Percentiles rank a stretch among this genome's conserved stretches.
Conservation (phyloP, 768 basidiomycete genomes). For the Tylopilus balloui region DNA sequence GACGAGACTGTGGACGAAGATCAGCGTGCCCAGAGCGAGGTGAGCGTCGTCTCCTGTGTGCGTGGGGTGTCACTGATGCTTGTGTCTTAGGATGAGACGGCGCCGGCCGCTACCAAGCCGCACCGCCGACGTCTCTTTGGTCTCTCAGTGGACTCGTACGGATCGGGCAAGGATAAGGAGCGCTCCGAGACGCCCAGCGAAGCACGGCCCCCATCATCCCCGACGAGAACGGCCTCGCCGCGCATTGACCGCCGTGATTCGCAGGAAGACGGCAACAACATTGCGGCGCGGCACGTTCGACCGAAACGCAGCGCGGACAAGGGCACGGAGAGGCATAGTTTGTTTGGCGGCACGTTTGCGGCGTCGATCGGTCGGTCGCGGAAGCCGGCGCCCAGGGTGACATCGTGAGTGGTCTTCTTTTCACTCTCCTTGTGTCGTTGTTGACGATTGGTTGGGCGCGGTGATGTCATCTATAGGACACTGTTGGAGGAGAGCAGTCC, state of each 20-base stretch:
- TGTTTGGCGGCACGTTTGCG: slow-evolving; percentile 69
- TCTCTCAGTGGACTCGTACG: slow-evolving; percentile 41
- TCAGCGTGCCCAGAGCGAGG: slow-evolving; percentile 62
- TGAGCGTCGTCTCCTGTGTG: slow-evolving; percentile 32
- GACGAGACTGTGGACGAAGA: slow-evolving; percentile 44
- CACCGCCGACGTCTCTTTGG: slow-evolving; percentile 59
- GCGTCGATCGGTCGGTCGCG: slow-evolving; percentile 61
- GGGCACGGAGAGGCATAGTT: slow-evolving; percentile 62
- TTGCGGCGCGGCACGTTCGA: slow-evolving; percentile 36
- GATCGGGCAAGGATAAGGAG: slow-evolving; percentile 33
- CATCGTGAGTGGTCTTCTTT: slow-evolving; percentile 44
- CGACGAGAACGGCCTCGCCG: slow-evolving; percentile 20
- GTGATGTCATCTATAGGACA: slow-evolving; percentile 19
- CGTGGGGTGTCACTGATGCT: not conserved
- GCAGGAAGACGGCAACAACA: slow-evolving; percentile 21
- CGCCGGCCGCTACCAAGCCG: slow-evolving; percentile 30
- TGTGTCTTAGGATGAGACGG: slow-evolving; percentile 47
- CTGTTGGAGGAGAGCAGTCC: slow-evolving; percentile 32
- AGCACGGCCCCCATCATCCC: slow-evolving; percentile 24
- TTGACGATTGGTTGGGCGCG: not conserved
- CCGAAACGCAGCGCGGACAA: slow-evolving; percentile 51
- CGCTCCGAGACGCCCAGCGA: slow-evolving; percentile 26
- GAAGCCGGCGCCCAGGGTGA: slow-evolving; percentile 78
- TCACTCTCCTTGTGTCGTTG: not conserved
- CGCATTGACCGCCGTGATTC: slow-evolving; percentile 19